These are phyloP conservation scores for Starmerella vitae DNA, from an alignment of 805 yeast genomes.

Conservation along the genomic window DNA sequence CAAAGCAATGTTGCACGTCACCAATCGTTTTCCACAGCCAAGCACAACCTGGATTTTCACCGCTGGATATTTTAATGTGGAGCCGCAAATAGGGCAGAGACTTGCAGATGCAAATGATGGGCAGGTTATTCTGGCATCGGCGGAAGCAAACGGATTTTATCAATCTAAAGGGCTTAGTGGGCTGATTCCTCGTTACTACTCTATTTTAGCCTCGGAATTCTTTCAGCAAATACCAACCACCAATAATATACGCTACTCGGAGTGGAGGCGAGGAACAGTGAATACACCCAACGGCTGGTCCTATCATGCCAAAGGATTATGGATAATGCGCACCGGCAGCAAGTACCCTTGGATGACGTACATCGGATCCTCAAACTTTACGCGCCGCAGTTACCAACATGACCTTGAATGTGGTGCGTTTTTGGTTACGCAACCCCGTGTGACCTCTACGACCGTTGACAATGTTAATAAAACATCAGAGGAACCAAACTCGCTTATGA, in stretches of 20 bases:
- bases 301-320: constrained; percentile 92
- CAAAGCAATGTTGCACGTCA: constrained; percentile 36
- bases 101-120: constrained; percentile 39
- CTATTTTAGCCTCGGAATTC: constrained; percentile 59
- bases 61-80: constrained; percentile 92
- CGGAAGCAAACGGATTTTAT: constrained; percentile 87
- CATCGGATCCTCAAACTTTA: constrained; percentile 87
- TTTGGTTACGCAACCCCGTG: no score
- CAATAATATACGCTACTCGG: constrained; percentile 45
- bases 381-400: constrained; percentile 71
- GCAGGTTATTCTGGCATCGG: constrained; percentile 73
- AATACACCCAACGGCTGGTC: constrained; percentile 85
- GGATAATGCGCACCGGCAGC: constrained; percentile 39
- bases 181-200: constrained; percentile 74
- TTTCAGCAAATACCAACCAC: constrained; percentile 38
- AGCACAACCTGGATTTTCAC: constrained; percentile 70
- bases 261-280: constrained; percentile 81
- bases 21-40: constrained; percentile 23
- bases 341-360: constrained; percentile 55
- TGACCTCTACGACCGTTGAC: no score
- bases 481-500: no score
- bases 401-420: constrained; percentile 85
- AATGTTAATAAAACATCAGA: no score
- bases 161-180: constrained; percentile 69
- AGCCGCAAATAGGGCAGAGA: constrained; percentile 50